A percentile compares a stretch with the other conserved stretches of the same genome.
phyloP scores from a whole-genome alignment of 2,329 filamentous ascomycete genomes.

The Epichloe scottii region DNA sequence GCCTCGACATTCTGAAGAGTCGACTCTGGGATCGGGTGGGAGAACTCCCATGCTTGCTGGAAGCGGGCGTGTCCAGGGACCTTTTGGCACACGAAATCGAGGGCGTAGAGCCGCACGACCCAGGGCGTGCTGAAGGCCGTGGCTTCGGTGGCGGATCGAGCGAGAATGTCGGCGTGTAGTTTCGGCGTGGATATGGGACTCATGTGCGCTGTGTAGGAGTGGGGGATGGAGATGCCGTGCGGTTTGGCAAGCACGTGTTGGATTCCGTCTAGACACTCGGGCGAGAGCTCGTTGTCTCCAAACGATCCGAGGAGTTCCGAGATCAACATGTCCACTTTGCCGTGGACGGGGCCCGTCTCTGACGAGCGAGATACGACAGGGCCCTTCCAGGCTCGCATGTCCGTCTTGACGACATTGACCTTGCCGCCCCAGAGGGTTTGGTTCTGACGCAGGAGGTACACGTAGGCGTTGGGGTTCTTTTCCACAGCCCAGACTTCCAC shows the following conservation, averaged over 20 bases:
- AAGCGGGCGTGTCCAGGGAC: slow-evolving; percentile 50
- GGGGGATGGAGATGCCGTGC: slow-evolving; percentile 85
- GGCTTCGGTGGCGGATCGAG: slow-evolving; percentile 46
- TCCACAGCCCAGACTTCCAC: slow-evolving; percentile 88
- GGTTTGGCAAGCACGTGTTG: slow-evolving; percentile 70
- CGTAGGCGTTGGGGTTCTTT: slow-evolving; percentile 97
- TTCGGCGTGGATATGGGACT: slow-evolving; percentile 85
- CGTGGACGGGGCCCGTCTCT: slow-evolving; percentile 34
- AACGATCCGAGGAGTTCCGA: slow-evolving; percentile 93
- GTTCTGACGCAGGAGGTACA: slow-evolving; percentile 82
- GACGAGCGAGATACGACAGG: slow-evolving; percentile 41
- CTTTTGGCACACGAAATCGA: slow-evolving; percentile 68
- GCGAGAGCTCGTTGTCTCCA: slow-evolving; percentile 91
- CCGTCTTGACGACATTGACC: slow-evolving; percentile 84
- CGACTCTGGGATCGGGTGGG: slow-evolving; percentile 54
- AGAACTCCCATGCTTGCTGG: slow-evolving; percentile 69
- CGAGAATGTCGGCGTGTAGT: slow-evolving; percentile 67
- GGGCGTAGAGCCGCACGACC: slow-evolving; percentile 82
- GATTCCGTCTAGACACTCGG: slow-evolving; percentile 91
- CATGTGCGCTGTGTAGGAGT: slow-evolving; percentile 84
- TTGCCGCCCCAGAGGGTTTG: slow-evolving; percentile 63
- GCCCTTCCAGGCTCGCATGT: slow-evolving; percentile 95
- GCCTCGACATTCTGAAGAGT: slow-evolving; percentile 43
- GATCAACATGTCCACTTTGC: slow-evolving; percentile 79
- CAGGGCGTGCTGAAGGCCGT: slow-evolving; percentile 83